A percentile compares a stretch with the other conserved stretches of the same genome.
phyloP scores from a whole-genome alignment of 345 rosid genomes.

The Streptanthus diversifolius region DNA sequence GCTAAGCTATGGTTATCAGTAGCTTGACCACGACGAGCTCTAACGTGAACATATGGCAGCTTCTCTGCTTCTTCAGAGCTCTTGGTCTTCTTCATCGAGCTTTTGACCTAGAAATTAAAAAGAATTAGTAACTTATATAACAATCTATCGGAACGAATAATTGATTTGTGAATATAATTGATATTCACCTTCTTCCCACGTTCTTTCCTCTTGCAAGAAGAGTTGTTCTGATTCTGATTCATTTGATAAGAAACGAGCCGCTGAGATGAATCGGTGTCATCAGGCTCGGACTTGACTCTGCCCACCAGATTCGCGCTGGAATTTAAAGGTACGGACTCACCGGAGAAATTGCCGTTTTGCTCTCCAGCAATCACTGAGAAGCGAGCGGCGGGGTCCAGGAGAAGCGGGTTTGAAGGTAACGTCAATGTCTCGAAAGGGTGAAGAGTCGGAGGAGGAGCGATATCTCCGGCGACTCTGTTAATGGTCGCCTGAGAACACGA shows the following conservation, averaged over 20 bases:
- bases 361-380: conserved; percentile 34
- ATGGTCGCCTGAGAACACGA: conserved; percentile 8
- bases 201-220: conserved; percentile 45
- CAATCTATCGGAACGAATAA: neutral
- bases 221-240: conserved; percentile 26
- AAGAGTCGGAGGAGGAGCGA: conserved; percentile 16
- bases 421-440: conserved; percentile 18
- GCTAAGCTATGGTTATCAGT: conserved; percentile 76
- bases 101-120: conserved; percentile 37
- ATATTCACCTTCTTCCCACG: conserved; percentile 49
- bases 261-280: conserved; percentile 32
- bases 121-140: neutral
- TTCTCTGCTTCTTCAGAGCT: conserved; percentile 50
- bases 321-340: conserved; percentile 30
- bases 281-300: conserved; percentile 42
- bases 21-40: conserved; percentile 80
- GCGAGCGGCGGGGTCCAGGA: conserved; percentile 37
- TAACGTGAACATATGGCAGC: conserved; percentile 66
- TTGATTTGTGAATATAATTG: neutral
- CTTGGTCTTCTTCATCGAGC: conserved; percentile 54
- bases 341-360: conserved; percentile 30
- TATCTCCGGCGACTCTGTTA: conserved; percentile 26
- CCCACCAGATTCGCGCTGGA: conserved; percentile 30
- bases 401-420: conserved; percentile 29
- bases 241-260: conserved; percentile 7